Evolutionary conservation across 1,284 basidiomycete species (phyloP).

Genomic region (Fomitiporia mediterranea): DNA sequence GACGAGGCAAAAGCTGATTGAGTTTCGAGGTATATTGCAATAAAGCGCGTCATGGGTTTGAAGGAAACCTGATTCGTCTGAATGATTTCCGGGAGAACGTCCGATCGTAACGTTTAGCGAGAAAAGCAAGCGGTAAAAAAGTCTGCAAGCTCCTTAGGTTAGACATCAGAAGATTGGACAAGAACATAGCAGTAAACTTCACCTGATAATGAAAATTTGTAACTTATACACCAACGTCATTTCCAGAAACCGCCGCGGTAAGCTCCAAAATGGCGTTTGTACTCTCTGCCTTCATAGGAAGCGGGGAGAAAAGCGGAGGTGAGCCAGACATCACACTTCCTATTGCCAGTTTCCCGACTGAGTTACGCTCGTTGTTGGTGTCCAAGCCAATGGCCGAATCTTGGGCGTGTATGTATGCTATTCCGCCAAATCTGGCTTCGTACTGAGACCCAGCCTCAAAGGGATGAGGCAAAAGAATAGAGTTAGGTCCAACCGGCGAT

Average conservation of each 20-base stretch:
- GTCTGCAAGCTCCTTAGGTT: no score
- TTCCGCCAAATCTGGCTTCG: background rate
- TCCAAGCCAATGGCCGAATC: background rate
- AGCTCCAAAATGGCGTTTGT: slow-evolving; percentile 11
- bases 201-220: no score
- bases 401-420: background rate
- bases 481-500: background rate
- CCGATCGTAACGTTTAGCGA: no score
- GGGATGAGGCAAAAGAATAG: background rate
- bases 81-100: no score
- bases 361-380: background rate
- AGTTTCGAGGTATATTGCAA: no score
- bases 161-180: no score
- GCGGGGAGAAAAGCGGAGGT: slow-evolving; percentile 13
- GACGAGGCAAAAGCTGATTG: no score
- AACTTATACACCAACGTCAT: no score
- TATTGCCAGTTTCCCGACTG: background rate
- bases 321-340: background rate
- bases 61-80: no score
- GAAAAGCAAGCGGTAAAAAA: no score
- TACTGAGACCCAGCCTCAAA: background rate
- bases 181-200: no score
- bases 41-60: no score
- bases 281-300: slow-evolving; percentile 13
- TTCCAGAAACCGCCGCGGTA: background rate